These are phyloP conservation scores for Pseudozyma sp. DNA, from an alignment of 1,284 basidiomycete genomes.

Conservation along the genomic window DNA sequence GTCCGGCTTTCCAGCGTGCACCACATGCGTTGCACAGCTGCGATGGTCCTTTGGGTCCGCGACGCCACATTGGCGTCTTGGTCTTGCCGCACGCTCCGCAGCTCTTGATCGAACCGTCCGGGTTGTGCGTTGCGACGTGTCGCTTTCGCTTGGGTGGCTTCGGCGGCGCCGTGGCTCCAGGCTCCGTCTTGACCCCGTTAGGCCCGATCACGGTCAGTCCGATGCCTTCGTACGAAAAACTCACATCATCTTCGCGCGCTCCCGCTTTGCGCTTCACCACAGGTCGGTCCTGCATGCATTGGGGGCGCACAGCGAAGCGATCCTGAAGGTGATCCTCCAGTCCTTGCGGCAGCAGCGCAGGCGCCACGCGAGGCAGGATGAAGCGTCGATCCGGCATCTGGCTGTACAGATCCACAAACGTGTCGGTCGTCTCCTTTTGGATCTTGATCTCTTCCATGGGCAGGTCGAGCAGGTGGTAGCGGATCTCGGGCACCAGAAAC, in stretches of 20 bases:
- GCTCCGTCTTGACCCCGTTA: conserved; percentile 42
- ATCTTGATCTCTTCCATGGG: conserved; percentile 54
- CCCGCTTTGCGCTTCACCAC: conserved; percentile 62
- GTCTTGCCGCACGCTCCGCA: conserved; percentile 65
- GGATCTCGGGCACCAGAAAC: conserved; percentile 52
- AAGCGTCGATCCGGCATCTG: conserved; percentile 47
- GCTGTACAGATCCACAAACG: conserved; percentile 45
- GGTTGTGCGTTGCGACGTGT: conserved; percentile 66
- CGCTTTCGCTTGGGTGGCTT: conserved; percentile 63
- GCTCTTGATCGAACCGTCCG: conserved; percentile 65
- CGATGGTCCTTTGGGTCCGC: conserved; percentile 62
- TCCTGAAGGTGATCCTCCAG: conserved; percentile 63
- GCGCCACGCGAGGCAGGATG: conserved; percentile 26
- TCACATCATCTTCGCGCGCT: conserved; percentile 37
- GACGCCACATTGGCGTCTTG: conserved; percentile 67
- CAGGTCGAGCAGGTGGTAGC: conserved; percentile 47
- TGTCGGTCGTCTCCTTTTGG: conserved; percentile 48
- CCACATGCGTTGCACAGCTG: conserved; percentile 67
- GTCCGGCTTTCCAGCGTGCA: conserved; percentile 65
- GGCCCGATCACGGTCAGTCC: conserved; percentile 34
- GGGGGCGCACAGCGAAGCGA: conserved; percentile 58
- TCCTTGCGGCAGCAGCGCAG: conserved; percentile 43
- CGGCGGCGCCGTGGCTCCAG: conserved; percentile 20
- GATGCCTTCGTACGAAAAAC: conserved; percentile 44
- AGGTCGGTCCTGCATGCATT: conserved; percentile 52